These are phyloP conservation scores for Panus rudis DNA, from an alignment of 768 basidiomycete species.

Conservation along the genomic window DNA sequence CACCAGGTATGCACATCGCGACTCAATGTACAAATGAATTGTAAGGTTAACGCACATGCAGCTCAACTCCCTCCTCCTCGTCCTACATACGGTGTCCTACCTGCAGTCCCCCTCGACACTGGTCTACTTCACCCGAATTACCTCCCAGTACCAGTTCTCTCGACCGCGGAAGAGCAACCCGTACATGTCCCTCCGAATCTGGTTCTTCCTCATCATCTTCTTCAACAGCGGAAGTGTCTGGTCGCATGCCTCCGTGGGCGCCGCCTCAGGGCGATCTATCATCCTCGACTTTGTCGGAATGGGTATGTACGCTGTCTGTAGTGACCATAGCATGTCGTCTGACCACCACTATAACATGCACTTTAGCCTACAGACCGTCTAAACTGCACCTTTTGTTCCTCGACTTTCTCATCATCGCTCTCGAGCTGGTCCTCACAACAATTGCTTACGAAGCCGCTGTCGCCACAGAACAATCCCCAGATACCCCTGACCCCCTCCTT, in stretches of 20 bases:
- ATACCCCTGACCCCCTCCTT: constrained; percentile 35
- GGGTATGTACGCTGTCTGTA: constrained; percentile 37
- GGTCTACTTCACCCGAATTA: constrained; percentile 45
- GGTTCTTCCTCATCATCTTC: constrained; percentile 49
- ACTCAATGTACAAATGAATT: not conserved
- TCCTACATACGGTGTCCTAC: constrained; percentile 71
- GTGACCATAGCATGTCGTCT: not conserved
- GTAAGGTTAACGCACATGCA: constrained; percentile 20
- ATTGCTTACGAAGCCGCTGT: constrained; percentile 61
- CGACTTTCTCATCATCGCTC: constrained; percentile 58
- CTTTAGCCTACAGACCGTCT: constrained; percentile 44
- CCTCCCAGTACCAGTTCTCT: constrained; percentile 59
- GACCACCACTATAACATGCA: not conserved
- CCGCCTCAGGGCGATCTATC: constrained; percentile 52
- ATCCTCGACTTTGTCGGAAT: constrained; percentile 76
- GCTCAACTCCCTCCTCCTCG: constrained; percentile 68
- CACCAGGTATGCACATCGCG: constrained; percentile 15
- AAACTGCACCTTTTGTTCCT: constrained; percentile 57
- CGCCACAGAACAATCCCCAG: constrained; percentile 32
- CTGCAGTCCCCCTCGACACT: constrained; percentile 65
- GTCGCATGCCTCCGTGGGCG: constrained; percentile 47
- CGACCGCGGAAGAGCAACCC: constrained; percentile 63
- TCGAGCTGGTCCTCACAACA: constrained; percentile 60
- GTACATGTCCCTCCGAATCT: constrained; percentile 60
- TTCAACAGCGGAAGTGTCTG: constrained; percentile 57